A percentile compares a stretch with the other conserved stretches of the same genome.
These are phyloP conservation scores for Kazachstania bromeliacearum DNA, from an alignment of 805 yeast species.

Conservation along the genomic window DNA sequence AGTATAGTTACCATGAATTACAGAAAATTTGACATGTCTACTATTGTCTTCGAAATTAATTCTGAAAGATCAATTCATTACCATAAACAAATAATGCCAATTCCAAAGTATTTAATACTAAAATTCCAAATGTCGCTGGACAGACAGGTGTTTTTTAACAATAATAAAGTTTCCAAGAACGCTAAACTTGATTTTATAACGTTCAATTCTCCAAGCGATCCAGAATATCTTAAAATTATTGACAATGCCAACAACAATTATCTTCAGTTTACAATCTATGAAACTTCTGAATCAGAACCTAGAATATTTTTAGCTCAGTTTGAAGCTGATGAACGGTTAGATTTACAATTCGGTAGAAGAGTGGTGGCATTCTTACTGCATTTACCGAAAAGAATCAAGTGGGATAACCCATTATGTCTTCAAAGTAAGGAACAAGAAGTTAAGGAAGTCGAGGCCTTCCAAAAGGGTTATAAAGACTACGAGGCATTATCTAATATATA, in stretches of 20 bases:
- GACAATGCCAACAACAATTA: conserved; percentile 26
- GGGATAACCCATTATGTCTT: conserved; percentile 56
- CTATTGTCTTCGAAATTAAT: conserved; percentile 64
- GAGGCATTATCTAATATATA: conserved; percentile 41
- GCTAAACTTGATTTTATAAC: conserved; percentile 36
- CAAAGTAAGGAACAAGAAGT: conserved; percentile 57
- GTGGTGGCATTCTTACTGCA: conserved; percentile 58
- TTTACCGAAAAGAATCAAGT: conserved; percentile 52
- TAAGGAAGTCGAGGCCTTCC: conserved; percentile 54
- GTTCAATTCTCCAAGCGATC: conserved; percentile 21
- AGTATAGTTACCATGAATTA: conserved; percentile 43
- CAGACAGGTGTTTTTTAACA: conserved; percentile 38
- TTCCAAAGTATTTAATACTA: conserved; percentile 37
- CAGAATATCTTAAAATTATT: conserved; percentile 20
- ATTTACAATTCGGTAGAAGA: conserved; percentile 77
- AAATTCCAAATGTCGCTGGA: conserved; percentile 40
- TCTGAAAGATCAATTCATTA: conserved; percentile 58
- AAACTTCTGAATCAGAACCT: conserved; percentile 23
- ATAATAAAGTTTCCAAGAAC: conserved; percentile 37
- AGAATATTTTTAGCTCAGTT: conserved; percentile 28
- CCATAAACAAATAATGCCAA: conserved; percentile 70
- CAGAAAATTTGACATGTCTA: conserved; percentile 35
- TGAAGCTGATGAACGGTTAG: conserved; percentile 37
- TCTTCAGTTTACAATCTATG: conserved; percentile 30
- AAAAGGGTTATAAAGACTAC: conserved; percentile 40